Conservation (phyloP, 2,329 filamentous ascomycete species). For the Colletotrichum sublineola region DNA sequence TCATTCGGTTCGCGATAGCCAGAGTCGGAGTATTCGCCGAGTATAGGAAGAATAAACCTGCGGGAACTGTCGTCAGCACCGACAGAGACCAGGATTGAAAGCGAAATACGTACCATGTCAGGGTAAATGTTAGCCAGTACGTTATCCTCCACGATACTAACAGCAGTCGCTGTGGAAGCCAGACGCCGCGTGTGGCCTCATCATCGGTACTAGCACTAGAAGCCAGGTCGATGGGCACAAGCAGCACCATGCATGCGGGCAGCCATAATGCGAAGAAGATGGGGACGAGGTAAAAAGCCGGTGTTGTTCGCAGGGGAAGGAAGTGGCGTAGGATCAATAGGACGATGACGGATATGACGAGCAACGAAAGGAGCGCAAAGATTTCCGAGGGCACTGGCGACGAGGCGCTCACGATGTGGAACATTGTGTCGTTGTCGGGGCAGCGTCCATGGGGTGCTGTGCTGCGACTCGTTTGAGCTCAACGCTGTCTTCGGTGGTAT, state of each 20-base stretch:
- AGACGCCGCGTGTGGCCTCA: conserved; percentile 81
- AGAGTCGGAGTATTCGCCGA: conserved; percentile 95
- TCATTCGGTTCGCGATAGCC: conserved; percentile 90
- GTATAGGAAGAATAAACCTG: conserved; percentile 90
- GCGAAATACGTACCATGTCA: conserved; percentile 80
- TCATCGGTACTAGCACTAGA: conserved; percentile 83
- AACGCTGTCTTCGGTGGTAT: background rate
- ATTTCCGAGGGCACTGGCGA: conserved; percentile 83
- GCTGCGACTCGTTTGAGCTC: background rate
- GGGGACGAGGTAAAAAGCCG: conserved; percentile 88
- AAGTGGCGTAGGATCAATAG: conserved; percentile 90
- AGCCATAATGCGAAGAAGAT: conserved; percentile 97
- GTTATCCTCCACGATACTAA: conserved; percentile 93
- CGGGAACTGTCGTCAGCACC: conserved; percentile 22
- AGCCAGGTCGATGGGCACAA: conserved; percentile 96
- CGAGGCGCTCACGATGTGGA: conserved; percentile 63
- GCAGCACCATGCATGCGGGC: conserved; percentile 88
- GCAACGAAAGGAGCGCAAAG: conserved; percentile 80
- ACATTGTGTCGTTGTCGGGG: conserved; percentile 57
- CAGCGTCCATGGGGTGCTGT: conserved; percentile 37
- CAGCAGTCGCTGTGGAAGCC: conserved; percentile 83
- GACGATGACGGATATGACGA: conserved; percentile 80
- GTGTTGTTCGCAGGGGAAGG: conserved; percentile 89
- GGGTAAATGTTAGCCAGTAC: conserved; percentile 95
- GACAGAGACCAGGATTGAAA: conserved; percentile 8